Base-by-base conservation (phyloP, 495 filamentous ascomycete genomes). In the Lepraria neglecta region DNA sequence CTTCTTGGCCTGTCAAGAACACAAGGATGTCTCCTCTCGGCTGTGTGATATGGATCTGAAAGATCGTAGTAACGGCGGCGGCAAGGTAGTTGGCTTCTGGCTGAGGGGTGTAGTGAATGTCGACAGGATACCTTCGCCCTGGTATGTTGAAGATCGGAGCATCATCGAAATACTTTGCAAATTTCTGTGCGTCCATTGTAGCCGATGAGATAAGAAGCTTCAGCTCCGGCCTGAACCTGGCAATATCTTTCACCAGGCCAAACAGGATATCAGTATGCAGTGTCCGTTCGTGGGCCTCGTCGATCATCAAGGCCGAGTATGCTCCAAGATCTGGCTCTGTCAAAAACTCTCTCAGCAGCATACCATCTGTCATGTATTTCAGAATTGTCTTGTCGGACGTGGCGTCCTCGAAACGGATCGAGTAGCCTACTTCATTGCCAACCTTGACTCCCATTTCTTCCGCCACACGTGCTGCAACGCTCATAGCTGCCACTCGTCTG, bases 281-380 rank as follows among this genome's bases (percentile, higher is more conserved):
- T 0, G 90, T 96, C 65, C 94, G 80, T 70, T 98, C 94, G 81
- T 98, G 94, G 19, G 95, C 94, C 71, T 98, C 94, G 69, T 98
- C 94, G 63, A 98, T 92, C 88, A 98, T 96, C 64, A 98, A 69
- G 3, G 87, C 89, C 0, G 90, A 87, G 69, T 97, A 97, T n/a
- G 82, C 83, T 12, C 85, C 80, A 12, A 97, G 74, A 59, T 90
- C 87, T 0, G 95, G 92, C 70, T 96, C 91, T 1, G 90, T 91
- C 66, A 97, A 81, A 64, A 97, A 87, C 69, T 97, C 92, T 68
- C 92, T 82, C 21, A 97, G 77, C 47, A 97, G 78, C 91, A 97
- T 97, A 63, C 94, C 94, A 70, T 98, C 94, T 3, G 94, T 98
- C 91, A 96, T 95, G 71, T 96, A 98, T 72, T 97, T 96, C 30